These are phyloP conservation scores for Thuja plicata DNA, from an alignment of 83 land plant genomes.

Conservation along the genomic window DNA sequence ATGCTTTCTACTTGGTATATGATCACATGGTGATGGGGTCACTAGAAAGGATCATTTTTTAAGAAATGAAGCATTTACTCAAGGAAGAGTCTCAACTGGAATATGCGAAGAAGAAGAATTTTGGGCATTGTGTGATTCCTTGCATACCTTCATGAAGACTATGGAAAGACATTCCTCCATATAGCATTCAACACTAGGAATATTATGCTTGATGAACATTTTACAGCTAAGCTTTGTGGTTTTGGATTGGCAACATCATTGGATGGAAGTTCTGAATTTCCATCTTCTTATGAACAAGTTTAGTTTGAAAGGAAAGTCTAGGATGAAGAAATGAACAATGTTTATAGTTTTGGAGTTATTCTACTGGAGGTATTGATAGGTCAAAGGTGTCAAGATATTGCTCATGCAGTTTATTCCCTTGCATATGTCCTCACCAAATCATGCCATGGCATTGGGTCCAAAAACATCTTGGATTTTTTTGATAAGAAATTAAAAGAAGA, in stretches of 20 bases:
- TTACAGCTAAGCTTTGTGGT: not conserved
- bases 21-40: not conserved
- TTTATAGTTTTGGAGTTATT: not conserved
- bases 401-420: not conserved
- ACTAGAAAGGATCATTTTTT: not conserved
- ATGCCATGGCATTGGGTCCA: not conserved
- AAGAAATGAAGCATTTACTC: not conserved
- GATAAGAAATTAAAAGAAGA: not conserved
- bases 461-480: not conserved
- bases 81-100: not conserved
- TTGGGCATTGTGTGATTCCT: not conserved
- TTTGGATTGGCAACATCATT: not conserved
- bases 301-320: not conserved
- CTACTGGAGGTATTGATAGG: not conserved
- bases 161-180: not conserved
- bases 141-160: constrained; percentile 1
- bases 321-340: not conserved
- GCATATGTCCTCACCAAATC: not conserved
- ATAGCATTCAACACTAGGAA: not conserved
- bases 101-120: not conserved
- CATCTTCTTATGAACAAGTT: not conserved
- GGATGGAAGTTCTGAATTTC: not conserved
- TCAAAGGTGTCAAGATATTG: not conserved
- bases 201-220: not conserved
- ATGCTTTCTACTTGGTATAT: not conserved